These are phyloP conservation scores for Curvularia verruculosa DNA, from an alignment of 2,329 filamentous ascomycete genomes.

Conservation along the genomic window DNA sequence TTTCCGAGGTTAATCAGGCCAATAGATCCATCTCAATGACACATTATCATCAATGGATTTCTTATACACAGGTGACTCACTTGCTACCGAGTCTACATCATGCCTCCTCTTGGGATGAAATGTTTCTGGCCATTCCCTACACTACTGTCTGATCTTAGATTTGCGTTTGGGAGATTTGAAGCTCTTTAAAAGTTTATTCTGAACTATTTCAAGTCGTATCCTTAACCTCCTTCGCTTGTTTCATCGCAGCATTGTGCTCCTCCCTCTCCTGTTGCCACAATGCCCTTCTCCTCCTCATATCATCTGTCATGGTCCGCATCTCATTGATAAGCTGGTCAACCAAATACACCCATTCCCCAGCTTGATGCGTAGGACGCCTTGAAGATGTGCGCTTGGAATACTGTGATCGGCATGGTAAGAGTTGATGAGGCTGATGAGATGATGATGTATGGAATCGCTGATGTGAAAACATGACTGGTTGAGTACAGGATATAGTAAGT, in stretches of 20 bases:
- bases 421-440: not conserved
- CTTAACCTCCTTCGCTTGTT: not conserved
- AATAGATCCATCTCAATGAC: not conserved
- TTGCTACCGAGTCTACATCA: not conserved
- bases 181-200: not conserved
- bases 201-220: too few relatives aligned
- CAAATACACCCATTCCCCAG: conserved; percentile 10
- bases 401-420: not conserved
- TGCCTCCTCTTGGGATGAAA: not conserved
- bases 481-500: not conserved
- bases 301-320: conserved; percentile 8
- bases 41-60: not conserved
- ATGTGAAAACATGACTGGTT: conserved; percentile 2
- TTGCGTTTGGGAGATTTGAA: not conserved
- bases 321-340: conserved; percentile 7
- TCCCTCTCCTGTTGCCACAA: conserved; percentile 14
- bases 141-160: not conserved
- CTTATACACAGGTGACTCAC: not conserved
- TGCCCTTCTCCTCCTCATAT: conserved; percentile 11
- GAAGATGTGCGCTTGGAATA: not conserved
- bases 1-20: not conserved
- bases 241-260: not conserved
- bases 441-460: not conserved
- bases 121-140: not conserved
- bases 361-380: not conserved